Base-by-base conservation (phyloP, 2,329 filamentous ascomycete species). In the Emericellopsis cladophorae region DNA sequence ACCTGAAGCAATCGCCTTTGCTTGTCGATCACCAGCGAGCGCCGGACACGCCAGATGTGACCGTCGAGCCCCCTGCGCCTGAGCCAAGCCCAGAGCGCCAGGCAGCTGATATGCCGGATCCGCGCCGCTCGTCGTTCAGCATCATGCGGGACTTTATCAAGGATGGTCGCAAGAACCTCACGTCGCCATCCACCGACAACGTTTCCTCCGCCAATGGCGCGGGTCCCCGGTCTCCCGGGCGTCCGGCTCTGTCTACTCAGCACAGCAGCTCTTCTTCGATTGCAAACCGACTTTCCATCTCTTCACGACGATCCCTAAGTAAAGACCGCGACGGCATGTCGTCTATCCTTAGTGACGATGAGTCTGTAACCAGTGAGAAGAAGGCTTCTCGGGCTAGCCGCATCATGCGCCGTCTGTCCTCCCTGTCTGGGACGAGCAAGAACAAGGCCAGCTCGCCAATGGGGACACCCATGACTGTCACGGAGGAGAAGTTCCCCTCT, bases 111-210 rank as follows among this genome's bases (percentile, higher is more conserved):
- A 59, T 62, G 21, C 56, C 57, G 37, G 58, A 60, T 38, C 61
- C 68, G 22, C 64, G 73, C 34, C 66, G 74, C 39, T 77, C 77
- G 6, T 81, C 76, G 1, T 59, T 81, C 39, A 74, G 68, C 31
- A 64, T 78, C 23, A 70, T 80, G 31, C 72, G 67, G 51, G 74
- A 70, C 45, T 76, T 80, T 43, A 76, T 79, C 55, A 79, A 74
- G 52, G 75, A 79, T 40, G 64, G 68, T 9, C 66, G 73, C 42
- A 65, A 65, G 42, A 74, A 73, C 1, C 58, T 72, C 15, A 67
- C 68, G 41, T 64, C 68, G 34, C 51, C 60, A 1, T 68, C 68
- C 4, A 61, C 65, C 7, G 73, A 77, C n/a, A 50, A 45, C 26
- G 42, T 55, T 36, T 40, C 52, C 45, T 43, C 52, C 41, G 41